Evolutionary conservation across 768 basidiomycete genomes (phyloP), one percentile per base, ranked within the genome.

Genomic region (Leucocoprinus birnbaumii): DNA sequence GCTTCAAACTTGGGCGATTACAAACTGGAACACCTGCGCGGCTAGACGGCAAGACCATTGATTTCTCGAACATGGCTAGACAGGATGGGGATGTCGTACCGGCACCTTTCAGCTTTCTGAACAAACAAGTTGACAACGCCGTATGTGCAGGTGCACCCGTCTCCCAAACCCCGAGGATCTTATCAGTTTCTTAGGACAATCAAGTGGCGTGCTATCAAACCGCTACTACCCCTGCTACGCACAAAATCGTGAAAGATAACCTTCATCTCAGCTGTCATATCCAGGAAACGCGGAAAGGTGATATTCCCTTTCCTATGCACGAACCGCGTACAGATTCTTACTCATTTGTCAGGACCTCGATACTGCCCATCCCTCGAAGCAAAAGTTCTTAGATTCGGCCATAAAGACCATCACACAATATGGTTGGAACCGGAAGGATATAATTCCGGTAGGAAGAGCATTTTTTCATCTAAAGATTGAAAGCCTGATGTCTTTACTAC

Each of bases 401-500:
- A 88, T 57, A 92, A 89, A 67, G 69, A 74, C 5, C 70, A 71
- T 3, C 94, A 96, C 62, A 84, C 71, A 2, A 79, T 95, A 40
- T 96, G 93, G 92, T 74, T 96, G 2, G 94, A 96, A 65, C 94
- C 92, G 0, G 94, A 96, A 65, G 94, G 94, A 0, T 94, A 91
- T 56, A 89, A 92, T 63, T 90, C 92, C 14, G 85, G 92, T 90
- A 34, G 22, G 34, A 27, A 38, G 49, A 13, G 3, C 41, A n/a
- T n/a, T 7, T 21, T 42, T 57, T 53, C 22, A 49, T 18, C 10
- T 59, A 22, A n/a, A n/a, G 41, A 31, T 58, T 27, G 31, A 4
- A 18, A 27, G 48, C 18, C 2, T 13, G 46, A 47, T n/a, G 26
- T 11, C 2, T 21, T 46, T 22, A 42, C 48, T 21, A 53, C 49